Percentiles rank a stretch among this genome's conserved stretches.
Conservation (phyloP, 2,329 filamentous ascomycete species). For the Penicillium brasilianum region DNA sequence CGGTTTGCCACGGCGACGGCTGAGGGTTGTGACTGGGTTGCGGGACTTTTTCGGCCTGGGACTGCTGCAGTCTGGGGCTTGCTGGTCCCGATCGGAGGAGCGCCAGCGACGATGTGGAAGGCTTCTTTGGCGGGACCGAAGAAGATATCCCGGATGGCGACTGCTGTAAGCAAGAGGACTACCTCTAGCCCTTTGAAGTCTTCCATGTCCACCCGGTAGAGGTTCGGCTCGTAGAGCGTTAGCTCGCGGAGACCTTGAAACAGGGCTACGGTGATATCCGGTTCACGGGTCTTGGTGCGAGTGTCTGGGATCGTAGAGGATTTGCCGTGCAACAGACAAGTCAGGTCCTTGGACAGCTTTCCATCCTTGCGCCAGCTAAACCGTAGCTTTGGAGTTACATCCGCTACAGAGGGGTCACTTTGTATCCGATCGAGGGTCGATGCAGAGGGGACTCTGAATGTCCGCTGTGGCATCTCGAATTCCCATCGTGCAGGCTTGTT, state of each 20-base stretch:
- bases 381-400: conserved; percentile 71
- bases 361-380: conserved; percentile 92
- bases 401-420: conserved; percentile 61
- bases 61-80: conserved; percentile 10
- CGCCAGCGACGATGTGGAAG: conserved; percentile 68
- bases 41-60: conserved; percentile 40
- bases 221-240: conserved; percentile 91
- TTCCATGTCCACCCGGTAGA: conserved; percentile 87
- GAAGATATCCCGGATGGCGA: conserved; percentile 67
- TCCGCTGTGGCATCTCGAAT: conserved; percentile 87
- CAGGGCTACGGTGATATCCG: conserved; percentile 92
- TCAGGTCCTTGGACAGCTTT: conserved; percentile 83
- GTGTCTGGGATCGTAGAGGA: conserved; percentile 65
- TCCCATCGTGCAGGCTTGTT: conserved; percentile 82
- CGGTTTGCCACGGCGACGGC: conserved; percentile 18
- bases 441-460: conserved; percentile 78
- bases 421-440: conserved; percentile 78
- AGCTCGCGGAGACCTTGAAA: conserved; percentile 77
- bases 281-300: conserved; percentile 82
- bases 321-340: conserved; percentile 83
- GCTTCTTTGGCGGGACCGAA: conserved; percentile 70
- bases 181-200: conserved; percentile 93
- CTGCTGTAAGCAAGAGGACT: conserved; percentile 67
- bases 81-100: conserved; percentile 6
- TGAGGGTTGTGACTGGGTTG: conserved; percentile 26